Percentiles rank a stretch among this genome's conserved stretches.
These are phyloP conservation scores for Nicotiana benthamiana DNA, from an alignment of 257 asterid species.

Conservation along the genomic window DNA sequence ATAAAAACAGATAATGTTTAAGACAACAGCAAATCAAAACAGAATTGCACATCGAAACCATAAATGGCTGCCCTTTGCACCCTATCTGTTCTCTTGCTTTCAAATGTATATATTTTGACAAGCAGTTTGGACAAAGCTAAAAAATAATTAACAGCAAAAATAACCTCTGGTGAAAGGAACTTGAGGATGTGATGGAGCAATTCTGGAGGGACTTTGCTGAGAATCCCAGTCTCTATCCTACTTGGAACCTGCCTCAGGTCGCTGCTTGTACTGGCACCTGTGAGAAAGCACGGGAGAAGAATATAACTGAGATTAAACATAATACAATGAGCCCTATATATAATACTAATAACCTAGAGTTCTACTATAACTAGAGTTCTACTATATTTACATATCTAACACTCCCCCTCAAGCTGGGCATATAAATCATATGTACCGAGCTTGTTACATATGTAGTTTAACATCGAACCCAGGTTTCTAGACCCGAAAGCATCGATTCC, in stretches of 20 bases:
- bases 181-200: conserved; percentile 64
- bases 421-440: too few relatives aligned
- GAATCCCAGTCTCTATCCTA: conserved; percentile 51
- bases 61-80: background rate
- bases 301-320: too few relatives aligned
- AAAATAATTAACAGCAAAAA: background rate
- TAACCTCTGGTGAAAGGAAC: conserved; percentile 69
- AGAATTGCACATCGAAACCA: background rate
- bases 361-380: too few relatives aligned
- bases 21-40: background rate
- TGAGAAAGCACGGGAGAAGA: too few relatives aligned
- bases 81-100: background rate
- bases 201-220: conserved; percentile 67
- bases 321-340: too few relatives aligned
- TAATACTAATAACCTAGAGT: too few relatives aligned
- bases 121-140: background rate
- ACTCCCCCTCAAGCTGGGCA: too few relatives aligned
- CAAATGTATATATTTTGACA: background rate
- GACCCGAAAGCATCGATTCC: too few relatives aligned
- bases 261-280: conserved; percentile 16
- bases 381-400: too few relatives aligned
- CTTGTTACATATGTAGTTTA: too few relatives aligned
- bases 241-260: conserved; percentile 20
- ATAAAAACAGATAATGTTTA: background rate
- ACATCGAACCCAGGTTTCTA: too few relatives aligned